phyloP scores from a whole-genome alignment of 129 eudicot species.

The Flaveria brownii region DNA sequence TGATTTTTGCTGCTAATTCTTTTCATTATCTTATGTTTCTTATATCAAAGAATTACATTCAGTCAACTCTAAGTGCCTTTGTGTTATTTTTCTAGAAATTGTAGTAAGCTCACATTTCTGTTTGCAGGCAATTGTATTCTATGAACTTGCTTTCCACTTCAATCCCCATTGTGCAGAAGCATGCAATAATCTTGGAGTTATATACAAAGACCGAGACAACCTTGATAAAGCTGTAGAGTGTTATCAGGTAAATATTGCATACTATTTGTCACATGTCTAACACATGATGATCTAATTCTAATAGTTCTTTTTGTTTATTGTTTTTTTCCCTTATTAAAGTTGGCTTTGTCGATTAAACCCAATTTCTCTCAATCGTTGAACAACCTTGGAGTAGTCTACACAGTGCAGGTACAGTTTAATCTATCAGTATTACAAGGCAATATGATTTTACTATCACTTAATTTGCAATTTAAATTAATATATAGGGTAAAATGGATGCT shows the following conservation, averaged over 20 bases:
- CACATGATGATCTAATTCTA: constrained; percentile 15
- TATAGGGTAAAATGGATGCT: constrained; percentile 98
- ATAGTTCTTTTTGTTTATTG: background rate
- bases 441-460: constrained; percentile 8
- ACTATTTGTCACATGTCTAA: constrained; percentile 6
- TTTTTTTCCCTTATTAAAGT: constrained; percentile 41
- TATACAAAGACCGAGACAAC: constrained; percentile 94
- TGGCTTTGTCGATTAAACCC: constrained; percentile 94
- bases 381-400: constrained; percentile 97
- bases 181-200: constrained; percentile 97
- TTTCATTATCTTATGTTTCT: background rate
- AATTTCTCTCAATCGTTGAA: constrained; percentile 96
- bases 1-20: constrained; percentile 2
- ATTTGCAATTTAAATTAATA: constrained; percentile 6
- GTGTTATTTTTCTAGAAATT: constrained; percentile 16
- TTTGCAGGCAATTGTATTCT: constrained; percentile 92
- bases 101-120: constrained; percentile 9
- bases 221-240: constrained; percentile 99
- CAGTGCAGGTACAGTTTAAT: constrained; percentile 77
- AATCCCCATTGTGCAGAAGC: constrained; percentile 99
- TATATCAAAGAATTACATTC: constrained; percentile 17
- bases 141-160: constrained; percentile 99
- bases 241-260: constrained; percentile 61
- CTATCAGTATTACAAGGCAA: constrained; percentile 6
- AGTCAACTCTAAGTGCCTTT: constrained; percentile 12